Evolutionary conservation across 2,329 filamentous ascomycete species (phyloP).

Genomic region (Meredithiella fracta): DNA sequence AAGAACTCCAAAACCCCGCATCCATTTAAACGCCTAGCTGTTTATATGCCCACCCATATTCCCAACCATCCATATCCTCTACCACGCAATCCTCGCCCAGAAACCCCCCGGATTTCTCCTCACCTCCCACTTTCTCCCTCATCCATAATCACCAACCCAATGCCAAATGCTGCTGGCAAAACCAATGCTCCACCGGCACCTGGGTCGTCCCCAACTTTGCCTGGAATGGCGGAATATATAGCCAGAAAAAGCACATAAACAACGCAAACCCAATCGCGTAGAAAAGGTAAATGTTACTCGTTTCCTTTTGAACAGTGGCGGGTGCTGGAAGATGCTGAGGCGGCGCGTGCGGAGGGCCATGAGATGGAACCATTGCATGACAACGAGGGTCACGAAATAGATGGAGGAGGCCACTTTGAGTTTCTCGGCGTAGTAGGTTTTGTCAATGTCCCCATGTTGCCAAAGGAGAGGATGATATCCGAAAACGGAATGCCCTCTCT

Average conservation of each 20-base stretch:
- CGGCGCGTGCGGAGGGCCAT: constrained; percentile 95
- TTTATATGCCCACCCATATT: constrained; percentile 2
- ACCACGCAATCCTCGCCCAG: constrained; percentile 44
- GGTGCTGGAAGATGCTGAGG: constrained; percentile 82
- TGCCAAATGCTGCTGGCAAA: constrained; percentile 58
- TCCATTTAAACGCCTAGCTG: not conserved
- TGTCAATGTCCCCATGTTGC: constrained; percentile 82
- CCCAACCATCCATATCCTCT: constrained; percentile 6
- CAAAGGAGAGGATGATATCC: constrained; percentile 89
- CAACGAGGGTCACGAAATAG: constrained; percentile 78
- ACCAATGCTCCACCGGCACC: constrained; percentile 60
- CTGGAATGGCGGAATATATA: constrained; percentile 84
- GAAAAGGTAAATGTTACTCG: constrained; percentile 91
- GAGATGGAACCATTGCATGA: constrained; percentile 99
- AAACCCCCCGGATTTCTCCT: constrained; percentile 41
- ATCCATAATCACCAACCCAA: constrained; percentile 30
- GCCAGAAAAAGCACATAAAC: constrained; percentile 81
- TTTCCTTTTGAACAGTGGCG: constrained; percentile 67
- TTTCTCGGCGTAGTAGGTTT: constrained; percentile 74
- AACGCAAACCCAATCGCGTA: constrained; percentile 88
- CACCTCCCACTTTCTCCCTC: constrained; percentile 48
- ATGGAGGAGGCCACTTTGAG: constrained; percentile 84
- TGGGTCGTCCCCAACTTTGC: constrained; percentile 42
- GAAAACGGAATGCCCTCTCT: constrained; percentile 74
- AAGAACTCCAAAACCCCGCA: not conserved